Evolutionary conservation across 148 eudicot genomes (phyloP), one percentile per base, ranked within the genome.

Genomic region (Chenopodium berlandieri): DNA sequence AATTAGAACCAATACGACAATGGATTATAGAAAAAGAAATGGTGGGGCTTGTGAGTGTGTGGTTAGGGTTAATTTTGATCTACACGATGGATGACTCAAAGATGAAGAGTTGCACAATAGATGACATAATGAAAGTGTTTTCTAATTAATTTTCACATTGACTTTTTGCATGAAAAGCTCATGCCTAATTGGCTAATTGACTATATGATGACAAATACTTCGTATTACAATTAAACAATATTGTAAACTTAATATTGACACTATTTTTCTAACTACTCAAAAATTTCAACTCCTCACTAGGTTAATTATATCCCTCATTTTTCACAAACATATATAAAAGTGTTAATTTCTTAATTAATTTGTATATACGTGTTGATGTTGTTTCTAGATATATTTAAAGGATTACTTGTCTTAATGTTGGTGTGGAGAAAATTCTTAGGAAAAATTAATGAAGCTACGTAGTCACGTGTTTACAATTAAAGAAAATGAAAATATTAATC

Each of bases 31-130:
- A 40, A 40, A 40, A 40, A 40, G 16, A 13, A 50, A 50, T 9
- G 54, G 54, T 50, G 54, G 13, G 54, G 52, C 54, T 50, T 50
- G 14, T 11, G 54, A 65, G 12, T 25, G 8, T 65, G 30, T 8
- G 30, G 69, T 25, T 65, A 65, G 69, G 69, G 34, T 34, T 34
- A 6, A 14, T 70, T 47, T 70, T 70, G 10, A 34, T 34, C 37
- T 70, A 70, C 73, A 70, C 37, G 17, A 13, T 34, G 73, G 73
- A 70, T 70, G 73, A 70, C 73, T 30, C 37, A 70, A 66, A 25
- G 30, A 66, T 56, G 22, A 16, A 56, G 22, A 56, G 62, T 56
- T 56, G 62, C 22, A 17, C 22, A 2, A 64, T 64, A 1, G 27
- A 64, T 64, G 73, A 70, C 73, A 70, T 17, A 34, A 66, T 25